Evolutionary conservation across 208 protist species (phyloP).

Genomic region (Crithidia thermophila): DNA sequence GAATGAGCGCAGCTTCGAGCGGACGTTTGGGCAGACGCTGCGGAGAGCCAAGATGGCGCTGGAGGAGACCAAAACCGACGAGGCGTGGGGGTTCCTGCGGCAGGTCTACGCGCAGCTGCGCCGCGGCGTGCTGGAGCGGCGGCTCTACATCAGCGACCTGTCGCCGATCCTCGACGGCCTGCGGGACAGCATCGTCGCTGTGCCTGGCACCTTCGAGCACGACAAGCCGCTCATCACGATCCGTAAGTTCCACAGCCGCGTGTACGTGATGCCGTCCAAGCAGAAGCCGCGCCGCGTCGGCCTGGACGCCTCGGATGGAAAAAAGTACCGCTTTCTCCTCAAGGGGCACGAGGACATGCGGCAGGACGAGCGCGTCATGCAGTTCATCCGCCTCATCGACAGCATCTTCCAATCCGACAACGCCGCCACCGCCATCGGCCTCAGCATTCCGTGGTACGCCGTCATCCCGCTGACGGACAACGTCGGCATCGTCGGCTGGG

Average conservation of each 20-base stretch:
- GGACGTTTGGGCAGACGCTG: conserved; percentile 71
- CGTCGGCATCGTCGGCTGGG: conserved; percentile 99
- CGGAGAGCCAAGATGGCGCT: conserved; percentile 60
- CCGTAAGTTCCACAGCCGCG: conserved; percentile 87
- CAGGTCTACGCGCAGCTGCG: conserved; percentile 86
- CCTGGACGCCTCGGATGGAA: conserved; percentile 96
- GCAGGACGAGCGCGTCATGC: conserved; percentile 99
- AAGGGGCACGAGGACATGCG: conserved; percentile 99
- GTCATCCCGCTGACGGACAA: conserved; percentile 99
- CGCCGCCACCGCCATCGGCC: conserved; percentile 78
- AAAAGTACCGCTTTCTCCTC: conserved; percentile 97
- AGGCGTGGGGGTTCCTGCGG: conserved; percentile 80
- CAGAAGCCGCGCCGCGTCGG: conserved; percentile 98
- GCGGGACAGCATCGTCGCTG: conserved; percentile 95
- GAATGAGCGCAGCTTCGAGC: conserved; percentile 95
- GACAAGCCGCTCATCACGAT: conserved; percentile 95
- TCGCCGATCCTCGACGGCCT: conserved; percentile 95
- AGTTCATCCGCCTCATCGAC: conserved; percentile 99
- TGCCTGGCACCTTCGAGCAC: conserved; percentile 97
- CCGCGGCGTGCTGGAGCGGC: conserved; percentile 72
- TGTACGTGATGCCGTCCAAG: conserved; percentile 99
- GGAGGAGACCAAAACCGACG: conserved; percentile 54
- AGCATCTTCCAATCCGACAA: conserved; percentile 95
- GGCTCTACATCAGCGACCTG: conserved; percentile 83
- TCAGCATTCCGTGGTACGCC: conserved; percentile 96